Evolutionary conservation across 106 monocot genomes (phyloP).

Genomic region (Phalaenopsis aphrodite): DNA sequence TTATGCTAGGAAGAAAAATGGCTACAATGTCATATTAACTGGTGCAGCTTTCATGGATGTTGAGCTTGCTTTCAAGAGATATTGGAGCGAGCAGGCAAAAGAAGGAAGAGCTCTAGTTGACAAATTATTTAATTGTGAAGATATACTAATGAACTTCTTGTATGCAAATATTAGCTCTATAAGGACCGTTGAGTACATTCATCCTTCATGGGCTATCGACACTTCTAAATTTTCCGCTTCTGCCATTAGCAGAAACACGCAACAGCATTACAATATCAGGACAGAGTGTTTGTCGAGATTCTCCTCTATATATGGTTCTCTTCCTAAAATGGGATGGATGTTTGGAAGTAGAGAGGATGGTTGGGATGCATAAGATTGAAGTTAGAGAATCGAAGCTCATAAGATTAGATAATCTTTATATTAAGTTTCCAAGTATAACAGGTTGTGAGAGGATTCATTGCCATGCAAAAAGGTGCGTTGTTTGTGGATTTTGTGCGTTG

Average conservation of each 20-base stretch:
- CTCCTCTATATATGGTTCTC: constrained; percentile 30
- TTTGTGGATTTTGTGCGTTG: background rate
- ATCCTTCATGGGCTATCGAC: constrained; percentile 52
- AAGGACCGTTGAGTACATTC: constrained; percentile 49
- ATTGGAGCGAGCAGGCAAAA: constrained; percentile 42
- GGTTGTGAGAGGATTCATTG: background rate
- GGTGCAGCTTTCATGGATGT: constrained; percentile 61
- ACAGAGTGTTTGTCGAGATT: constrained; percentile 40
- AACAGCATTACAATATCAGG: constrained; percentile 34
- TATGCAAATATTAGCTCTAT: constrained; percentile 29
- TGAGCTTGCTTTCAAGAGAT: constrained; percentile 38
- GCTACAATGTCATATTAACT: constrained; percentile 45
- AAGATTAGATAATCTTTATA: background rate
- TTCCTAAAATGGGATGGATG: constrained; percentile 15
- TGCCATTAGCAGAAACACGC: constrained; percentile 49
- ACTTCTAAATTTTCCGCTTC: constrained; percentile 43
- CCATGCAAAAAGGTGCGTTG: background rate
- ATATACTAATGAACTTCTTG: constrained; percentile 52
- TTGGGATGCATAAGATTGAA: constrained; percentile 33
- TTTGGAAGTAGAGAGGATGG: constrained; percentile 33
- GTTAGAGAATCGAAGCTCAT: background rate
- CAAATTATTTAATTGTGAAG: constrained; percentile 46
- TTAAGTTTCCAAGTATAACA: background rate
- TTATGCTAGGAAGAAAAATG: constrained; percentile 33
- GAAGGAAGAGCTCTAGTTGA: constrained; percentile 40